Evolutionary conservation across 108 stramenopile genomes (phyloP).

Genomic region (Pseudonitzschia pungens): DNA sequence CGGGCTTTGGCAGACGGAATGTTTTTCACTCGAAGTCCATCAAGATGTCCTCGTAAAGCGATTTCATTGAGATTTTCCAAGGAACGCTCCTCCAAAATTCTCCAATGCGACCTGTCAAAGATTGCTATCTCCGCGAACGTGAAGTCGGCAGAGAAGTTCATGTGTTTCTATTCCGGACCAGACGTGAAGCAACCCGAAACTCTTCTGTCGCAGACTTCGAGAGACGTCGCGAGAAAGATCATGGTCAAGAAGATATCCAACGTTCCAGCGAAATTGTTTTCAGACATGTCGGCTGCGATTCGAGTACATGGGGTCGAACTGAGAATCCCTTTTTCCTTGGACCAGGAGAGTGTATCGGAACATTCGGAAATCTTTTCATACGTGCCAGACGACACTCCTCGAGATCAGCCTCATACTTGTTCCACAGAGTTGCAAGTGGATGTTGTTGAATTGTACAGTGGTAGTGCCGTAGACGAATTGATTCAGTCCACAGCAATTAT

Average conservation of each 20-base stretch:
- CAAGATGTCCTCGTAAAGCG: slow-evolving; percentile 17
- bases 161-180: slow-evolving; percentile 26
- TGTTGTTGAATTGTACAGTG: slow-evolving; percentile 29
- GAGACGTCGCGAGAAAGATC: slow-evolving; percentile 37
- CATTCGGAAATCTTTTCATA: background rate
- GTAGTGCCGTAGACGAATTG: slow-evolving; percentile 33
- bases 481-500: slow-evolving; percentile 4
- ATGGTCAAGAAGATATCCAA: slow-evolving; percentile 29
- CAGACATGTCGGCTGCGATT: slow-evolving; percentile 22
- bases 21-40: background rate
- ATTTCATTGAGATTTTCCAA: slow-evolving; percentile 15
- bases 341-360: background rate
- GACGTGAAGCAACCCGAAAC: slow-evolving; percentile 26
- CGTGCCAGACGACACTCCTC: background rate
- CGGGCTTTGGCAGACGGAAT: background rate
- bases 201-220: slow-evolving; percentile 18
- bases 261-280: background rate
- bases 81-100: slow-evolving; percentile 15
- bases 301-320: slow-evolving; percentile 38
- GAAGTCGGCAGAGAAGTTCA: slow-evolving; percentile 18
- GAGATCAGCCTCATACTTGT: background rate
- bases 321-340: slow-evolving; percentile 14
- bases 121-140: slow-evolving; percentile 14
- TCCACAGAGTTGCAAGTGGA: background rate
- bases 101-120: slow-evolving; percentile 29